Percentiles rank a stretch among this genome's conserved stretches.
These are phyloP conservation scores for Penicillium crystallinum DNA, from an alignment of 495 filamentous ascomycete species.

Conservation along the genomic window DNA sequence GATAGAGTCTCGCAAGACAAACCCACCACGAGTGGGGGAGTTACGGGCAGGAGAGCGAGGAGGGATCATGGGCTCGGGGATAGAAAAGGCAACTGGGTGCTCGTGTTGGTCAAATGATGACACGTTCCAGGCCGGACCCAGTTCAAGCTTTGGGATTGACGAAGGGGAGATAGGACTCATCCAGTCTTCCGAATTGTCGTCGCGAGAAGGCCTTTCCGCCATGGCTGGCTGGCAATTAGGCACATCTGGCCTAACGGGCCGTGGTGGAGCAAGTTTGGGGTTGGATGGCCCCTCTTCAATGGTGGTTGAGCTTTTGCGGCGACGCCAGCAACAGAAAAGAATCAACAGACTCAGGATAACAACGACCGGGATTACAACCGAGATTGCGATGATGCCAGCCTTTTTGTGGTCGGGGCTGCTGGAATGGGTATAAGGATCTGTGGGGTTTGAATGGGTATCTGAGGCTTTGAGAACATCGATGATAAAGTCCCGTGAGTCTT, in stretches of 20 bases:
- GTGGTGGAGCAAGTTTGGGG: conserved; percentile 21
- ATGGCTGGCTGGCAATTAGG: conserved; percentile 29
- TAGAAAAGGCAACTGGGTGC: conserved; percentile 6
- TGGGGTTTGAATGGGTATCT: conserved; percentile 12
- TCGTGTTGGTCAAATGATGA: conserved; percentile 24
- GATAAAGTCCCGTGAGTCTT: conserved; percentile 44
- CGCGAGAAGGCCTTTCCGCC: conserved; percentile 16
- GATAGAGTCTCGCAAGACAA: conserved; percentile 23
- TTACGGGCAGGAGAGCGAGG: conserved; percentile 28
- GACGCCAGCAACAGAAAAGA: conserved; percentile 41
- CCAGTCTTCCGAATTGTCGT: conserved; percentile 23
- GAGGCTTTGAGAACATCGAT: conserved; percentile 41
- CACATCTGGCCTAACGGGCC: conserved; percentile 21
- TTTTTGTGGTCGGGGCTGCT: conserved; percentile 24
- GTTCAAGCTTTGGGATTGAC: conserved; percentile 34
- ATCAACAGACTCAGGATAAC: conserved; percentile 30
- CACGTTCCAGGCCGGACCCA: conserved; percentile 34
- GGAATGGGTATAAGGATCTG: conserved; percentile 17
- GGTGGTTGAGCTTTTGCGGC: conserved; percentile 23
- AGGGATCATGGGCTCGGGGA: conserved; percentile 22
- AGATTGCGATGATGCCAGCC: conserved; percentile 42
- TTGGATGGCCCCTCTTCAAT: conserved; percentile 24
- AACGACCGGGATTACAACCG: conserved; percentile 38
- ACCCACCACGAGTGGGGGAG: conserved; percentile 22
- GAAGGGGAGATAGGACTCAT: conserved; percentile 22